Base-by-base conservation (phyloP, 148 eudicot species). In the Rhododendron ferrugineum region DNA sequence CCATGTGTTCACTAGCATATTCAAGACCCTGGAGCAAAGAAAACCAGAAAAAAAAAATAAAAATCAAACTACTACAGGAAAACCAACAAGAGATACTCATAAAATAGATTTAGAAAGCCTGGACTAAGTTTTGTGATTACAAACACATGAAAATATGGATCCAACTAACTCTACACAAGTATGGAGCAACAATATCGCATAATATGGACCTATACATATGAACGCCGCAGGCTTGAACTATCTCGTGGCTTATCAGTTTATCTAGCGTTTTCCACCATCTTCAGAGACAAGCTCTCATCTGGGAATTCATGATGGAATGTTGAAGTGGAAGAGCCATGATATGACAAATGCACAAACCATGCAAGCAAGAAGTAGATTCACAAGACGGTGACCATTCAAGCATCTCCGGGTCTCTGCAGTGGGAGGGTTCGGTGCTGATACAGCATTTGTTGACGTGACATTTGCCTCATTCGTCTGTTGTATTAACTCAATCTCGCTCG, bases 271-370 rank as follows among this genome's bases (percentile, higher is more conserved):
- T 80, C 66, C 82, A 80, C 44, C 40, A 7, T 26, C 76, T 68
- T 47, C 60, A 26, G 36, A 54, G 30, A 32, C 3, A 42, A 68
- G 64, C n/a, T 37, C n/a, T 30, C 46, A 50, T 72, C 28, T 22
- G 44, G 79, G 40, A 58, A 49, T 83, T 84, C 86, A 90, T 2
- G 93, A 85, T 34, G 87, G 91, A 50, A 90, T 90, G 74, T 87
- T 88, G 82, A 92, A 92, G 85, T 88, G 93, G 80, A 92, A 92
- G 15, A 92, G 92, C 90, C 92, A 92, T 4, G 93, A 92, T 86
- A 90, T 87, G 84, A 92, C 89, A 80, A 92, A 92, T 3, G 91
- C 89, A 77, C 88, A 88, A 26, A 92, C 90, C 91, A 92, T 86
- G 73, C 91, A 90, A 49, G 90, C 92, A 76, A 92, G 90, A 47